phyloP scores from a whole-genome alignment of 352 stramenopile species.

The Phytophthora pseudosyringae region DNA sequence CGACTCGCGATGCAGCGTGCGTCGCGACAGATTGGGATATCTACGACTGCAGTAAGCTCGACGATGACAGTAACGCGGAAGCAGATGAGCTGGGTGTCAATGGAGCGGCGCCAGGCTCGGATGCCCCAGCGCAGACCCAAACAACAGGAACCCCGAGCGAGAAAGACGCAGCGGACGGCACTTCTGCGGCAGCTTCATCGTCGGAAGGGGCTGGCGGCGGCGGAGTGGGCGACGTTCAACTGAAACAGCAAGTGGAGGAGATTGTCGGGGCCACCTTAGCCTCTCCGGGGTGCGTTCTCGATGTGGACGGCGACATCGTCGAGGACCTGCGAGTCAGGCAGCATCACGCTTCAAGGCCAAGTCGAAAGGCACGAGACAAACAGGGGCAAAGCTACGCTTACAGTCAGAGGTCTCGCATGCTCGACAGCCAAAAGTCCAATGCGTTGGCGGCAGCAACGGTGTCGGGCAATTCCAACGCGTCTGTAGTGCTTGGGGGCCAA shows the following conservation, averaged over 20 bases:
- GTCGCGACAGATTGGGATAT: constrained; percentile 89
- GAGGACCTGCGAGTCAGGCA: constrained; percentile 69
- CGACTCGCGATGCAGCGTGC: constrained; percentile 75
- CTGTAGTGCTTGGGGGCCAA: constrained; percentile 45
- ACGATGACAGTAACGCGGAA: constrained; percentile 37
- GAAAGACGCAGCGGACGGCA: constrained; percentile 21
- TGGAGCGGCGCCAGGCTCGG: neutral
- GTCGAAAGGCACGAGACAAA: constrained; percentile 24
- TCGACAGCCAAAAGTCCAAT: constrained; percentile 51
- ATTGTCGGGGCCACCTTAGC: constrained; percentile 77
- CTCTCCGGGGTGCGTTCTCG: constrained; percentile 80
- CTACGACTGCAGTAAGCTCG: constrained; percentile 62
- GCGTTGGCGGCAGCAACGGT: constrained; percentile 19
- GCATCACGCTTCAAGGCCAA: constrained; percentile 36
- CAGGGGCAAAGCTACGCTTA: constrained; percentile 28
- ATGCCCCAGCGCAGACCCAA: constrained; percentile 9
- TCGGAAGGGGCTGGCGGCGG: constrained; percentile 8
- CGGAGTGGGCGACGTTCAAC: constrained; percentile 59
- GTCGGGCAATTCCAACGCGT: constrained; percentile 51
- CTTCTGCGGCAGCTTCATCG: constrained; percentile 9
- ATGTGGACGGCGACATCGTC: constrained; percentile 82
- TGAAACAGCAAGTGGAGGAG: constrained; percentile 80
- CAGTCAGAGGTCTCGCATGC: constrained; percentile 54
- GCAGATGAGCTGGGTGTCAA: constrained; percentile 31
- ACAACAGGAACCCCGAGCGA: constrained; percentile 18